A percentile compares a stretch with the other conserved stretches of the same genome.
Conservation (phyloP, 2,329 filamentous ascomycete genomes). For the Dothistroma pini region DNA sequence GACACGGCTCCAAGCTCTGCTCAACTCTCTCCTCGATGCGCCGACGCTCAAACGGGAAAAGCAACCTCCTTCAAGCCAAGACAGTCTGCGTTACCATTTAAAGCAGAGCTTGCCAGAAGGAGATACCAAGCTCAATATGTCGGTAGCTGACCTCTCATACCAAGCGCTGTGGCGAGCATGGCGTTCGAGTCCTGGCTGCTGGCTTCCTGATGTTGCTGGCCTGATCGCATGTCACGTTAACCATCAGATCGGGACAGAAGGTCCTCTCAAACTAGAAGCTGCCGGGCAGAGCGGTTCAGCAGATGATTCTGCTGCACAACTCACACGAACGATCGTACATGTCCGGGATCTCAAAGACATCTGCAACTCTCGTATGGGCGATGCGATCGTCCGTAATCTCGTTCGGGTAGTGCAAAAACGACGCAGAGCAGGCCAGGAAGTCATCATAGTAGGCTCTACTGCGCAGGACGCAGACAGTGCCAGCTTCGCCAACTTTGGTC, state of each 20-base stretch:
- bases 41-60: slow-evolving; percentile 19
- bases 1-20: slow-evolving; percentile 28
- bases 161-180: slow-evolving; percentile 20
- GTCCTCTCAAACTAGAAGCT: slow-evolving; percentile 6
- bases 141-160: slow-evolving; percentile 6
- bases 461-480: slow-evolving; percentile 42
- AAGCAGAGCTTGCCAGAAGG: not conserved
- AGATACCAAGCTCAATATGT: not conserved
- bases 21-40: slow-evolving; percentile 34
- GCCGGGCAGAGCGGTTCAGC: not conserved
- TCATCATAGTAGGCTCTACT: slow-evolving; percentile 78
- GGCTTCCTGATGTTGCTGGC: slow-evolving; percentile 22
- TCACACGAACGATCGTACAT: slow-evolving; percentile 59
- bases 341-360: slow-evolving; percentile 77
- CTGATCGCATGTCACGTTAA: slow-evolving; percentile 14
- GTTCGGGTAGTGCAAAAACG: slow-evolving; percentile 67
- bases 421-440: slow-evolving; percentile 65
- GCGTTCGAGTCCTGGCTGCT: slow-evolving; percentile 21
- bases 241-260: not conserved
- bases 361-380: slow-evolving; percentile 63
- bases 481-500: slow-evolving; percentile 11
- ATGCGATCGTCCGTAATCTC: slow-evolving; percentile 65
- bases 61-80: not conserved
- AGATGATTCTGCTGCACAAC: not conserved
- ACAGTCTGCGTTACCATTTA: not conserved